phyloP scores from a whole-genome alignment of 225 moss, liverwort and hornwort species.

The Antitrichia curtipendula region DNA sequence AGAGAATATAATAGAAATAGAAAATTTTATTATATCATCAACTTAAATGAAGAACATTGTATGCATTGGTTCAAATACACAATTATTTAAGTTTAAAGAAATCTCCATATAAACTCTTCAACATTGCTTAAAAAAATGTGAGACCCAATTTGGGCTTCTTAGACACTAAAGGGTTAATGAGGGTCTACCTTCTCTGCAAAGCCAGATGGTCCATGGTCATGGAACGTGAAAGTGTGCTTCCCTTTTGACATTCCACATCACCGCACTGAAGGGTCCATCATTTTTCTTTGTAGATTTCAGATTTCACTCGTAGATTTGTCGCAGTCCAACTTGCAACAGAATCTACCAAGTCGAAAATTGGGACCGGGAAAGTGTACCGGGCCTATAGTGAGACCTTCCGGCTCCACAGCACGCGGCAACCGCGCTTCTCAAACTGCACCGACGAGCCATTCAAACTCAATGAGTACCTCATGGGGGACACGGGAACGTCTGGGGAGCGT shows the following conservation, averaged over 20 bases:
- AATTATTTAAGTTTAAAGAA: no score
- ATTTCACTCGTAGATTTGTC: neutral
- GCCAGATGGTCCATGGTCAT: neutral
- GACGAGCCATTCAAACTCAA: constrained; percentile 18
- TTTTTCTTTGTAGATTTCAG: neutral
- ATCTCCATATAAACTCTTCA: no score
- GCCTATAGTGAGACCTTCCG: neutral
- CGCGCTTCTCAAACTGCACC: constrained; percentile 10
- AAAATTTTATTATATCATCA: no score
- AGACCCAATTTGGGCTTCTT: no score
- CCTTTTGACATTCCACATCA: neutral
- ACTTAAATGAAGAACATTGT: no score
- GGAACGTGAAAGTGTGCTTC: neutral
- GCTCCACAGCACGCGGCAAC: constrained; percentile 21
- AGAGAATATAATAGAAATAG: no score
- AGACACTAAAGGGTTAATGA: no score
- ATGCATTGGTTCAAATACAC: no score
- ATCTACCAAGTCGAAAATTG: neutral
- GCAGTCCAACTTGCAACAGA: neutral
- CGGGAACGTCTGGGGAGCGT: neutral
- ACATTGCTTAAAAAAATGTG: no score
- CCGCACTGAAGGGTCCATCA: neutral
- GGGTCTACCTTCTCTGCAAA: neutral
- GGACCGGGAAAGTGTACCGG: neutral
- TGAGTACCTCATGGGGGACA: neutral